Conservation (phyloP, 495 filamentous ascomycete genomes). For the Oidiodendron maius region DNA sequence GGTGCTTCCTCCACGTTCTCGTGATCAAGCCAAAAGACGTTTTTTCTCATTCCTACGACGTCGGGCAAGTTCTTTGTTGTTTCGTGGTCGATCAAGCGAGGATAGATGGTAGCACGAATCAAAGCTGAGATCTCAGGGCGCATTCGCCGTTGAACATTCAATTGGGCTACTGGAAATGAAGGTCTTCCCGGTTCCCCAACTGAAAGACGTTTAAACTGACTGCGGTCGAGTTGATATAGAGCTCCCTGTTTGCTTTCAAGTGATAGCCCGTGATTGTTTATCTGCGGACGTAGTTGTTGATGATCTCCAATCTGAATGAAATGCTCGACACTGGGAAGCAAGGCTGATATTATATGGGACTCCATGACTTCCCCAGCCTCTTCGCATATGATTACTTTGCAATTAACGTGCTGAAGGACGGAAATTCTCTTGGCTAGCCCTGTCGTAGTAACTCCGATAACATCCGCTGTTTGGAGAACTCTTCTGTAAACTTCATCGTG, state of each 20-base stretch:
- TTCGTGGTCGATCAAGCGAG: conserved; percentile 59
- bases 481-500: conserved; percentile 30
- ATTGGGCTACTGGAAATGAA: conserved; percentile 32
- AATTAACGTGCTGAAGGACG: conserved; percentile 56
- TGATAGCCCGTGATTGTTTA: conserved; percentile 27
- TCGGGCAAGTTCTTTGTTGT: conserved; percentile 50
- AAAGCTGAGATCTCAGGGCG: conserved; percentile 58
- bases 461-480: conserved; percentile 19
- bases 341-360: conserved; percentile 45
- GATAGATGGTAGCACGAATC: conserved; percentile 54
- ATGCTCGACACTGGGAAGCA: conserved; percentile 49
- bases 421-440: conserved; percentile 72
- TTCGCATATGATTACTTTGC: conserved; percentile 51
- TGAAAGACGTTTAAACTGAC: conserved; percentile 37
- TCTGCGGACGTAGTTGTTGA: conserved; percentile 42
- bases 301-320: conserved; percentile 54
- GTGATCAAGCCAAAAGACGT: conserved; percentile 76
- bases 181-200: conserved; percentile 15
- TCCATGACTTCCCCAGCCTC: conserved; percentile 54
- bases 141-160: conserved; percentile 69
- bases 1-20: conserved; percentile 47
- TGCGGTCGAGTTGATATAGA: conserved; percentile 37
- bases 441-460: conserved; percentile 51
- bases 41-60: conserved; percentile 75
- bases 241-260: conserved; percentile 16